A percentile compares a stretch with the other conserved stretches of the same genome.
Conservation (phyloP, 2,329 filamentous ascomycete species). For the Akanthomyces dipterigenus region DNA sequence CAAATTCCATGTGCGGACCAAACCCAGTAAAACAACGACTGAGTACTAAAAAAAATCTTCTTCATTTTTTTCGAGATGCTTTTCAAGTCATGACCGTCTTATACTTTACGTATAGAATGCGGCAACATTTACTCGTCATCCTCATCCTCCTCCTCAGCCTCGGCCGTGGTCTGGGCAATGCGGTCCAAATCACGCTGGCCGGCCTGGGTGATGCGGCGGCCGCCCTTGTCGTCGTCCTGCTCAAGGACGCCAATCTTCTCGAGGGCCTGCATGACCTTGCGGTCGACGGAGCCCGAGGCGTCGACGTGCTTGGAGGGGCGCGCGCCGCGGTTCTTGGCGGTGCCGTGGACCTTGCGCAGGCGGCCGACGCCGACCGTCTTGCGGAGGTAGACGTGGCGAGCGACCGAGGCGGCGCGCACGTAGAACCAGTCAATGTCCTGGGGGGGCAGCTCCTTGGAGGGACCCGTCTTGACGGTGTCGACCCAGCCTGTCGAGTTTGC, state of each 20-base stretch:
- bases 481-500: slow-evolving; percentile 68
- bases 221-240: slow-evolving; percentile 97
- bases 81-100: background rate
- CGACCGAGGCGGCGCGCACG: slow-evolving; percentile 85
- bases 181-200: slow-evolving; percentile 99
- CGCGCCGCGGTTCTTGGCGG: slow-evolving; percentile 92
- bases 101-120: background rate
- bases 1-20: slow-evolving; percentile 10
- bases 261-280: slow-evolving; percentile 93
- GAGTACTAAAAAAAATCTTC: background rate
- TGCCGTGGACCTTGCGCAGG: slow-evolving; percentile 92
- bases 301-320: slow-evolving; percentile 92
- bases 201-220: slow-evolving; percentile 93
- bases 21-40: slow-evolving; percentile 1
- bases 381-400: slow-evolving; percentile 97
- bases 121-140: slow-evolving; percentile 53
- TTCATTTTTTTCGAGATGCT: background rate
- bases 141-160: slow-evolving; percentile 62
- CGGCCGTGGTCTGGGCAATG: slow-evolving; percentile 75
- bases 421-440: slow-evolving; percentile 98
- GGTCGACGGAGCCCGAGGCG: slow-evolving; percentile 90
- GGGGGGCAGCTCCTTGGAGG: slow-evolving; percentile 93
- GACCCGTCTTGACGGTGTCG: slow-evolving; percentile 98
- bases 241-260: slow-evolving; percentile 99
- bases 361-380: slow-evolving; percentile 99